Conservation (phyloP, 1,139 yeast genomes). For the Blastobotrys proliferans region DNA sequence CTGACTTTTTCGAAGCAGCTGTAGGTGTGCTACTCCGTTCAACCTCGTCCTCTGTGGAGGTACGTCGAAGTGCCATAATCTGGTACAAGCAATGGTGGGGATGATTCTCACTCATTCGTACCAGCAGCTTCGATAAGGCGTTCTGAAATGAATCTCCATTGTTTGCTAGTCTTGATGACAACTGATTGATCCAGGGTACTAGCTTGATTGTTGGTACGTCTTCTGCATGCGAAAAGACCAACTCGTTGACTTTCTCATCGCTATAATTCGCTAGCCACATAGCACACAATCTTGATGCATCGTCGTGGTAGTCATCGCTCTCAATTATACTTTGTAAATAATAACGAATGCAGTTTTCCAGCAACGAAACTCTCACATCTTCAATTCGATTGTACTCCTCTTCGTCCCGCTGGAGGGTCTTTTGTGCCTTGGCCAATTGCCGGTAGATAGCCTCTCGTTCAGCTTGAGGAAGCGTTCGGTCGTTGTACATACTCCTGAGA, state of each 20-base stretch:
- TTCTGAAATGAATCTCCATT: slow-evolving; percentile 46
- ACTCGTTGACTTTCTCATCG: slow-evolving; percentile 37
- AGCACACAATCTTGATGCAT: slow-evolving; percentile 73
- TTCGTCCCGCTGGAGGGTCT: slow-evolving; percentile 48
- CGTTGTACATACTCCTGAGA: slow-evolving; percentile 43
- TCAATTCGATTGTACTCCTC: slow-evolving; percentile 43
- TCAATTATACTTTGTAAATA: slow-evolving; percentile 53
- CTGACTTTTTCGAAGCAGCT: too few relatives aligned
- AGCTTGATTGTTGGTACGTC: slow-evolving; percentile 59
- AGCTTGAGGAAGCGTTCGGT: slow-evolving; percentile 30
- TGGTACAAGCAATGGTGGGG: slow-evolving; percentile 78
- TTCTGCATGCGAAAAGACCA: slow-evolving; percentile 28
- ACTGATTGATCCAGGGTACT: slow-evolving; percentile 79
- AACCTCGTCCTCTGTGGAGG: slow-evolving; percentile 1
- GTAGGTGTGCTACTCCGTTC: neutral
- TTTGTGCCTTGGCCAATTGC: slow-evolving; percentile 38
- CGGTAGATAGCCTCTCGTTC: slow-evolving; percentile 12
- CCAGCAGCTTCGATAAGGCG: slow-evolving; percentile 48
- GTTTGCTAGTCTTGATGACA: slow-evolving; percentile 62
- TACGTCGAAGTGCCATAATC: slow-evolving; percentile 40
- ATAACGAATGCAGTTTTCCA: slow-evolving; percentile 54
- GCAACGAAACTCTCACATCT: slow-evolving; percentile 43
- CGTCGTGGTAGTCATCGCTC: slow-evolving; percentile 49
- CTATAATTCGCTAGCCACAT: slow-evolving; percentile 72
- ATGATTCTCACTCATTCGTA: slow-evolving; percentile 52